These are phyloP conservation scores for Psilocybe azurescens DNA, from an alignment of 768 basidiomycete species.

Conservation along the genomic window DNA sequence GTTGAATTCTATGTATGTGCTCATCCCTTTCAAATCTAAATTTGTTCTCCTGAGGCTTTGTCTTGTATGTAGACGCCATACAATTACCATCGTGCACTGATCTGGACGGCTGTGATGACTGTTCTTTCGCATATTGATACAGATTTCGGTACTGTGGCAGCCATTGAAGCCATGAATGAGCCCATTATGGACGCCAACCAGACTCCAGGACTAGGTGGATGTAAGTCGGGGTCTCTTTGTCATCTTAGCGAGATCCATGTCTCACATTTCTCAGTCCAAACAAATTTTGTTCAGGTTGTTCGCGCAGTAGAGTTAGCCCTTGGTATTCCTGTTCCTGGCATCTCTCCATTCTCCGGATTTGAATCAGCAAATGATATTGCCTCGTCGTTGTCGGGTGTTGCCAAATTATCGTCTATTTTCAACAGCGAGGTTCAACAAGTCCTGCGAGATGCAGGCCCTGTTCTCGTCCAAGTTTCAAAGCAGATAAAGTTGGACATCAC, in stretches of 20 bases:
- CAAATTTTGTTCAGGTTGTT: conserved; percentile 69
- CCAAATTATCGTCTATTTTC: conserved; percentile 23
- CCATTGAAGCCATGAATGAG: conserved; percentile 81
- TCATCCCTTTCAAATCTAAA: neutral
- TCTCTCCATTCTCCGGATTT: conserved; percentile 23
- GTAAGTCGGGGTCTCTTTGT: conserved; percentile 41
- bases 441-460: conserved; percentile 41
- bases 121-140: conserved; percentile 72
- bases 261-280: conserved; percentile 54
- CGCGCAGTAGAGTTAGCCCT: conserved; percentile 67
- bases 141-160: conserved; percentile 64
- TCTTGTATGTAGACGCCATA: conserved; percentile 54
- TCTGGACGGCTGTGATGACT: conserved; percentile 87
- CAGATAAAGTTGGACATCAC: conserved; percentile 29
- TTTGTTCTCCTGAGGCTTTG: neutral
- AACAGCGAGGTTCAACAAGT: conserved; percentile 33
- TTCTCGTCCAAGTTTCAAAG: conserved; percentile 35
- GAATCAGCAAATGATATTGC: conserved; percentile 28
- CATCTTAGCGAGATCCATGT: conserved; percentile 3
- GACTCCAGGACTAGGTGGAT: conserved; percentile 75
- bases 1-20: conserved; percentile 73
- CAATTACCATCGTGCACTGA: conserved; percentile 78
- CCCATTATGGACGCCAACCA: conserved; percentile 71
- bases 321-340: conserved; percentile 52
- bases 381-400: conserved; percentile 26